Conservation (phyloP, 352 stramenopile genomes). For the Pilasporangium apinafurcum region DNA sequence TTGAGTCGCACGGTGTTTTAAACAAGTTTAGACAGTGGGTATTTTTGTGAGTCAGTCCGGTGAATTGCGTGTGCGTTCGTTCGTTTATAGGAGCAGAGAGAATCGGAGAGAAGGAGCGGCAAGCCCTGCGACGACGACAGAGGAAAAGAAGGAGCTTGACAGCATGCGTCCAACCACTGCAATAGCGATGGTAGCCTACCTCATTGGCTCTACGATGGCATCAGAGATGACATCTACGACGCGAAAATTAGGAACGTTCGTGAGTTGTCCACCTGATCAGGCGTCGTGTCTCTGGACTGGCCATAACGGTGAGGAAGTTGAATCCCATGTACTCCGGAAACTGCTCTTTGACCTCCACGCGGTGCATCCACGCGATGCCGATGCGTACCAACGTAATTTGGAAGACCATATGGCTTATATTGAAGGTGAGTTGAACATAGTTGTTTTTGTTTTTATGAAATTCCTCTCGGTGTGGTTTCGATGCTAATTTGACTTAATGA, state of each 20-base stretch:
- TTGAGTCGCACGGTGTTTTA: no score
- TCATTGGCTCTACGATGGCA: no score
- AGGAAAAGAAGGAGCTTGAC: no score
- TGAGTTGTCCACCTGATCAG: conserved; percentile 24
- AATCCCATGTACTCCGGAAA: conserved; percentile 30
- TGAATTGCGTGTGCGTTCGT: no score
- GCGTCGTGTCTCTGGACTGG: conserved; percentile 52
- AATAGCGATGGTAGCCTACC: no score
- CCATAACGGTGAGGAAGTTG: conserved; percentile 29
- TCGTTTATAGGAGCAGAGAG: no score
- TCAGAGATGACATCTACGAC: no score
- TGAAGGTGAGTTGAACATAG: conserved; percentile 37
- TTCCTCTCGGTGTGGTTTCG: neutral
- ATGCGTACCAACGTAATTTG: conserved; percentile 37
- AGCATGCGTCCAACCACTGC: no score
- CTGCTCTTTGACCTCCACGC: conserved; percentile 33
- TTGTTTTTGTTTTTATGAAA: neutral
- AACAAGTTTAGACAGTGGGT: no score
- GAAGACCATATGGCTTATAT: conserved; percentile 73
- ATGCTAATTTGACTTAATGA: neutral
- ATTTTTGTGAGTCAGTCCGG: no score
- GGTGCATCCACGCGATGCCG: conserved; percentile 16
- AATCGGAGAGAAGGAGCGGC: no score
- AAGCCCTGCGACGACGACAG: no score
- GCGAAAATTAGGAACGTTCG: conserved; percentile 50